These are phyloP conservation scores for Ampelocalamus luodianensis DNA, from an alignment of 176 grass and related monocot genomes.

Conservation along the genomic window DNA sequence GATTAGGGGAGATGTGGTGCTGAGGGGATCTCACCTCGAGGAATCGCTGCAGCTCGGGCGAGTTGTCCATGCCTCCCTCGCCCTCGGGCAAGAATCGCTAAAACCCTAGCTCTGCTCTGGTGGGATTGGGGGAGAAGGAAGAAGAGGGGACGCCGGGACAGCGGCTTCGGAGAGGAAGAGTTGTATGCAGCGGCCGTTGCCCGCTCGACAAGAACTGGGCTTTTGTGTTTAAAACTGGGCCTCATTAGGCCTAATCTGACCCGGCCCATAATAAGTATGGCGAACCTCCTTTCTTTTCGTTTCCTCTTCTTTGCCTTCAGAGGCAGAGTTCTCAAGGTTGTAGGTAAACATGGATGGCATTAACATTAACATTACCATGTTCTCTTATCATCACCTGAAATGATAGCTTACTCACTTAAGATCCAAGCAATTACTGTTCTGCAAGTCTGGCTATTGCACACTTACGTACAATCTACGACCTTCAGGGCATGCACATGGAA, in stretches of 20 bases:
- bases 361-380: no score
- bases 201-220: neutral
- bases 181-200: neutral
- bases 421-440: slow-evolving; percentile 33
- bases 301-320: no score
- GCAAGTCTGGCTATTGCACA: neutral
- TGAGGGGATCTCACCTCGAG: slow-evolving; percentile 18
- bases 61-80: neutral
- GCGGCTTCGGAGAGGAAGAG: neutral
- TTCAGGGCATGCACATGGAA: slow-evolving; percentile 3
- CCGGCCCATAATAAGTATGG: no score
- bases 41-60: neutral
- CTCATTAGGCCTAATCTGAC: no score
- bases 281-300: no score
- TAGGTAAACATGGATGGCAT: no score
- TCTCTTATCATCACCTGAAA: neutral
- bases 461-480: neutral
- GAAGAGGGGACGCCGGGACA: no score
- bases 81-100: neutral
- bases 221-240: neutral
- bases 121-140: neutral
- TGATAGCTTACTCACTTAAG: slow-evolving; percentile 29
- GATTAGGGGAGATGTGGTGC: neutral
- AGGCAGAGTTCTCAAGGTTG: no score
- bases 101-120: neutral